Conservation (phyloP, 2,329 filamentous ascomycete species). For the Thermomyces lanuginosus region DNA sequence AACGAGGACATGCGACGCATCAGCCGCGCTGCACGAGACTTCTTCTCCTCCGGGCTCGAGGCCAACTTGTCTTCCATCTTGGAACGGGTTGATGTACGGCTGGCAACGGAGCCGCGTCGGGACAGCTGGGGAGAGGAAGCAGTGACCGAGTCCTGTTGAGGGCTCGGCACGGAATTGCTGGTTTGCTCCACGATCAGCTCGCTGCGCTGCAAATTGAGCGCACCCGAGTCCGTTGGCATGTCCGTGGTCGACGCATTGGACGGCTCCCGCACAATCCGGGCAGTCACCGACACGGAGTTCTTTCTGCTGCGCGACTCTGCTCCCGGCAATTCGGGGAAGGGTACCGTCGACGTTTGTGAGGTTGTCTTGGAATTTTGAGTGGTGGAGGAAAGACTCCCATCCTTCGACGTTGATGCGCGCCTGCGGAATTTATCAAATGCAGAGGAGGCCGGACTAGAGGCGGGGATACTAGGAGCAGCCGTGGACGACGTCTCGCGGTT, state of each 20-base stretch:
- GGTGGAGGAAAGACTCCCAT: slow-evolving; percentile 12
- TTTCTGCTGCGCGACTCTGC: slow-evolving; percentile 14
- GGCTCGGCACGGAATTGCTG: slow-evolving; percentile 9
- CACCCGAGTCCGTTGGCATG: slow-evolving; percentile 15
- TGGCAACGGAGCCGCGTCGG: slow-evolving; percentile 24
- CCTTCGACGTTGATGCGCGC: slow-evolving; percentile 22
- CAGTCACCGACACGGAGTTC: slow-evolving; percentile 77
- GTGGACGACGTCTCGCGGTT: slow-evolving; percentile 19
- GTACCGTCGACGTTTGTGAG: slow-evolving; percentile 13
- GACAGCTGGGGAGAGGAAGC: slow-evolving; percentile 26
- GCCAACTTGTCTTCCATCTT: slow-evolving; percentile 19
- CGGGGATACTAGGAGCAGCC: slow-evolving; percentile 6
- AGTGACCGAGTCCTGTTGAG: no score
- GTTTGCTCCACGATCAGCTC: slow-evolving; percentile 51
- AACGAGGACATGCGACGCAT: slow-evolving; percentile 52
- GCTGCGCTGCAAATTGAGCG: slow-evolving; percentile 36
- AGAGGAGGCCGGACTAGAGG: slow-evolving; percentile 40
- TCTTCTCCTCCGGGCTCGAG: slow-evolving; percentile 33
- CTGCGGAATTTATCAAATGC: slow-evolving; percentile 37
- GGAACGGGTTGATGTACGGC: slow-evolving; percentile 24
- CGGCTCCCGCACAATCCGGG: slow-evolving; percentile 57
- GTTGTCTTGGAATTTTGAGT: slow-evolving; percentile 12
- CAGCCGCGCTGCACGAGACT: slow-evolving; percentile 43
- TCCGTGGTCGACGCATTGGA: slow-evolving; percentile 25
- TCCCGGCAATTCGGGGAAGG: slow-evolving; percentile 15